phyloP scores from a whole-genome alignment of 208 protist genomes.

The Trypanosoma scelopori region DNA sequence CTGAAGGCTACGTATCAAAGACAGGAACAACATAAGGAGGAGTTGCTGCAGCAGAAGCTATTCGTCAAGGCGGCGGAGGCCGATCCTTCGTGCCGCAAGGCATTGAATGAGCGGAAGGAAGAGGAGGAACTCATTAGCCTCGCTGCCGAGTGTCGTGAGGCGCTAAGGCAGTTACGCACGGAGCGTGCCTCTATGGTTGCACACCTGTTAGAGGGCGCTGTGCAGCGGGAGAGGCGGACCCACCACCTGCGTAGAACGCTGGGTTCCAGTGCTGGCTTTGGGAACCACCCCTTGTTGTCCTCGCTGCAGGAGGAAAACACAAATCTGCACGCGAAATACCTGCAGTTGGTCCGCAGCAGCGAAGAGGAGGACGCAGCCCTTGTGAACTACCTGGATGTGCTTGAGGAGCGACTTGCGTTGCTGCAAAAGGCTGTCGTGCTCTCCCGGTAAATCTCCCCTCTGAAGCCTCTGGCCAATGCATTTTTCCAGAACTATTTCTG shows the following conservation, averaged over 20 bases:
- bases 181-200: constrained; percentile 16
- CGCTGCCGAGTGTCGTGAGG: constrained; percentile 4
- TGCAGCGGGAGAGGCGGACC: neutral
- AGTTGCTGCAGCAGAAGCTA: constrained; percentile 21
- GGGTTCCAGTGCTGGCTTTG: neutral
- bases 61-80: constrained; percentile 20
- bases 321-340: constrained; percentile 13
- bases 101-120: constrained; percentile 9
- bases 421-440: constrained; percentile 2
- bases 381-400: constrained; percentile 36
- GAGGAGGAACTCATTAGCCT: constrained; percentile 6
- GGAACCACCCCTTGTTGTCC: constrained; percentile 11
- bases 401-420: constrained; percentile 25
- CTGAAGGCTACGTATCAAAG: constrained; percentile 13
- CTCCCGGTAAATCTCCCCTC: neutral
- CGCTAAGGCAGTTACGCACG: constrained; percentile 14
- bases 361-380: constrained; percentile 38
- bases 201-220: constrained; percentile 25
- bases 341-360: constrained; percentile 24
- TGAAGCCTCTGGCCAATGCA: neutral
- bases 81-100: constrained; percentile 22
- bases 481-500: neutral
- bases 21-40: constrained; percentile 17
- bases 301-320: constrained; percentile 26
- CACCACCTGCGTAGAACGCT: neutral